Evolutionary conservation across 495 filamentous ascomycete genomes (phyloP), one percentile per base, ranked within the genome.

Genomic region (Cryomyces antarcticus): DNA sequence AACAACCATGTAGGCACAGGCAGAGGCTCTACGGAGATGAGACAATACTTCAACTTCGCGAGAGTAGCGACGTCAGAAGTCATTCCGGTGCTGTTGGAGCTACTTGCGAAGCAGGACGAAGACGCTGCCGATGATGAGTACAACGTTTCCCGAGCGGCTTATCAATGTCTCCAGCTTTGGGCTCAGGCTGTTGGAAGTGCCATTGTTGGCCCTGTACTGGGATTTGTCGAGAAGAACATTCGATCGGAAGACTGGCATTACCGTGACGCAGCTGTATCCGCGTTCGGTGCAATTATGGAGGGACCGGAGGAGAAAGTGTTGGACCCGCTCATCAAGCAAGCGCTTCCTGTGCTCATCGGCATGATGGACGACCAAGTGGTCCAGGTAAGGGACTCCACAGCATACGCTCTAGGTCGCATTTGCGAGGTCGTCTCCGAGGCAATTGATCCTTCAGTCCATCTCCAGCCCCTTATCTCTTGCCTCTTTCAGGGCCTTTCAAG

Each of bases 241-340:
- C 80, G 86, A 35, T 69, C 70, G 44, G 83, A 89, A 42, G 82
- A 94, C 56, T 97, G 89, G 89, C 84, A 86, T 54, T 69, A 72
- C 46, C 75, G 89, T 30, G 89, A 97, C 66, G 89, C 89, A 30
- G 87, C 89, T 7, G 88, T 96, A 7, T 92, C 89, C 42, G 86
- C 89, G n/a, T 96, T 97, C 50, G 92, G 89, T 44, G 89, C 85
- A 39, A 95, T 97, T 48, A 95, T 97, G 89, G 89, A 96, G 55
- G 89, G 89, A 17, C 89, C 89, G 1, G 87, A 95, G 35, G 80
- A 87, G 56, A 81, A 78, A 57, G 65, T 82, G 35, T 65, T 97
- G 43, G 83, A 89, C 48, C 85, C 85, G 31, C 72, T 96, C 42
- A 80, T 97, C 57, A 93, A 94, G 66, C 85, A 94, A 56, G 92